Base-by-base conservation (phyloP, 2,329 filamentous ascomycete genomes). In the Fusarium robinianum region DNA sequence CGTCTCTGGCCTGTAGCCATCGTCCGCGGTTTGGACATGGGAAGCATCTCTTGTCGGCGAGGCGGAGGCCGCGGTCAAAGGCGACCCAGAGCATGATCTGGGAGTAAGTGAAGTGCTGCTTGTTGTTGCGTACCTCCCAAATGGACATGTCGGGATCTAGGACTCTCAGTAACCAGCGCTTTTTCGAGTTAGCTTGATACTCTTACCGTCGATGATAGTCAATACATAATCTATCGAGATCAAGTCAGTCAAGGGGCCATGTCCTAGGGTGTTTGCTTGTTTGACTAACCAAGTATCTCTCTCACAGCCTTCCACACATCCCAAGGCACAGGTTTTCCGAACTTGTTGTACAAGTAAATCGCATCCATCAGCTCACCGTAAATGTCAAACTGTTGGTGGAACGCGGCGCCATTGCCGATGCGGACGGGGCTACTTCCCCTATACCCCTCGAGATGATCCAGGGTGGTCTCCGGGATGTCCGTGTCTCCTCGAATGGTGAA, bases 1-100 rank as follows among this genome's bases (percentile, higher is more conserved):
- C 68, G 55, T 91, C 87, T 34, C 86, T 74, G 3, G 81, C 78
- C 33, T 74, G 74, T 26, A 86, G 69, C 88, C 87, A 91, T 35
- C 79, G 76, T 26, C 64, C 66, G 3, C 85, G 77, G 57, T 86
- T 84, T 2, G 85, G 87, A 49, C 87, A 90, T 0, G 87, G 87
- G 15, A 91, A 78, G 57, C 83, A 86, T 41, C 88, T 74, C 67
- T 90, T 91, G 12, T 90, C 86, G 4, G 85, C 76, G 1, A 90
- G 77, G 2, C 87, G 84, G 9, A 90, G 69, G 8, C 84, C 87
- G 5, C 87, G 82, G 63, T 91, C 87, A 51, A 91, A 81, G 12
- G 87, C 85, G 4, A 91, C 87, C 87, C 87, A 91, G 15, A 91
- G 76, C 83, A 90, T 88, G 52, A 91, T 77, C 63, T 90, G 88